A percentile compares a stretch with the other conserved stretches of the same genome.
Evolutionary conservation across 108 stramenopile genomes (phyloP).

Genomic region (Cyclotella cryptica): DNA sequence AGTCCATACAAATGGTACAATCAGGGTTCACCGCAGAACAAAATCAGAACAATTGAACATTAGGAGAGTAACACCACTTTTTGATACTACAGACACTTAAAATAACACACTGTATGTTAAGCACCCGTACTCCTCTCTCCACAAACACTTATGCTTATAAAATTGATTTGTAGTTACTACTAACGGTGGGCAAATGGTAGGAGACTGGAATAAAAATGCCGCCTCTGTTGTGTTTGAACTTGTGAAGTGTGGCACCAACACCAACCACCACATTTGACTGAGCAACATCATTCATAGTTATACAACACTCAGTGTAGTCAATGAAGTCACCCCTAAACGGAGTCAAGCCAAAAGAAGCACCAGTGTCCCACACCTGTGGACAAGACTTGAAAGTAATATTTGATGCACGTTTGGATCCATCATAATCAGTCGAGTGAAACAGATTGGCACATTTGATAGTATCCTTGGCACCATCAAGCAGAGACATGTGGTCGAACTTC

Average conservation of each 20-base stretch:
- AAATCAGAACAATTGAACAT: too few relatives aligned
- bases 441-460: background rate
- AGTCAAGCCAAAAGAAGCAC: constrained; percentile 21
- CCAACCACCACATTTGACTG: constrained; percentile 11
- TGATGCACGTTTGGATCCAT: background rate
- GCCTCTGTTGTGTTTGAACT: background rate
- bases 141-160: too few relatives aligned
- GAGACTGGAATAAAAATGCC: constrained; percentile 1
- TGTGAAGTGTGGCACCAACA: constrained; percentile 20
- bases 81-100: too few relatives aligned
- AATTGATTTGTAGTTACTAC: too few relatives aligned
- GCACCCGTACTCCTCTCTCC: too few relatives aligned
- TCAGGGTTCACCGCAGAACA: too few relatives aligned
- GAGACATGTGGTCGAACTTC: background rate
- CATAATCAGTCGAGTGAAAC: background rate
- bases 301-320: constrained; percentile 6
- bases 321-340: constrained; percentile 24
- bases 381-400: background rate
- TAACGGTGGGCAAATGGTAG: constrained; percentile 26
- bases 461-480: background rate
- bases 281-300: constrained; percentile 13
- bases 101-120: too few relatives aligned
- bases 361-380: constrained; percentile 26
- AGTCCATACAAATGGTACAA: too few relatives aligned
- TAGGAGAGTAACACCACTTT: too few relatives aligned